phyloP scores from a whole-genome alignment of 2,329 filamentous ascomycete genomes.

The Calonectria montana region DNA sequence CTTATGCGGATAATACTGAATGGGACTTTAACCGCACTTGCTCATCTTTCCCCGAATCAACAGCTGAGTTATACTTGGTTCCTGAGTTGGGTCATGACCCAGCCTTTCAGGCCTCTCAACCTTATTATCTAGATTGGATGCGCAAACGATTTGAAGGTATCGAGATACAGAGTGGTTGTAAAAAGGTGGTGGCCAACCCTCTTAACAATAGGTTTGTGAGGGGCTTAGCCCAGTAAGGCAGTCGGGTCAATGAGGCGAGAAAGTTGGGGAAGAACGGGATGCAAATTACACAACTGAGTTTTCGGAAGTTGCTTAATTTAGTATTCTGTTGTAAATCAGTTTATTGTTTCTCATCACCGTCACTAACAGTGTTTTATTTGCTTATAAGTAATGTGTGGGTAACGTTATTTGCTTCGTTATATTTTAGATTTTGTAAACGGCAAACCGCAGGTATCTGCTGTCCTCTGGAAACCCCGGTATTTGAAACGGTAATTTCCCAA shows the following conservation, averaged over 20 bases:
- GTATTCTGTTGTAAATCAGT: no score
- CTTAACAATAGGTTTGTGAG: background rate
- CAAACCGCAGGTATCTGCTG: background rate
- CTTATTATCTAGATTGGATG: background rate
- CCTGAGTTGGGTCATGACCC: background rate
- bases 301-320: no score
- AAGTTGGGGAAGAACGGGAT: no score
- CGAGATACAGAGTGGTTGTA: background rate
- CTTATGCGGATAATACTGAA: background rate
- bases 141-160: background rate
- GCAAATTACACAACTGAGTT: no score
- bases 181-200: background rate
- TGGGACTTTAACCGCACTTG: background rate
- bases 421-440: background rate
- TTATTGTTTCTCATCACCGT: no score
- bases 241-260: no score
- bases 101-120: background rate
- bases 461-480: conserved; percentile 5
- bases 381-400: no score
- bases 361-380: no score
- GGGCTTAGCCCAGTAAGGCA: background rate
- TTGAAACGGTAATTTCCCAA: background rate
- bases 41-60: background rate
- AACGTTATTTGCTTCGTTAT: background rate
- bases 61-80: background rate